Evolutionary conservation across 257 asterid genomes (phyloP).

Genomic region (Solanum chilense): DNA sequence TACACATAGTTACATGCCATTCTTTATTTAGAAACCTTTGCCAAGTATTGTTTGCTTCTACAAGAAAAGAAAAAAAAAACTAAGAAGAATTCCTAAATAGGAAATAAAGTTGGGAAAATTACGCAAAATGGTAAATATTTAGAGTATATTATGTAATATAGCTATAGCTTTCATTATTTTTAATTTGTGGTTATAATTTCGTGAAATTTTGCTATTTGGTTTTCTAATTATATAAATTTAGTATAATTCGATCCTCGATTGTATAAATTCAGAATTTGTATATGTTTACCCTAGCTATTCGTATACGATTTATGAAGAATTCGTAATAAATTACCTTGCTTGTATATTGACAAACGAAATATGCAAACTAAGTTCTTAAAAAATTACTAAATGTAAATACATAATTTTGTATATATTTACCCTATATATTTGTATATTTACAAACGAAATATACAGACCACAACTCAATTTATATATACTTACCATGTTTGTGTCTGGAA

Average conservation of each 20-base stretch:
- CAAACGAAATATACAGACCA: neutral
- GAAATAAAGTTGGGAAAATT: neutral
- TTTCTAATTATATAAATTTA: too few species aligned
- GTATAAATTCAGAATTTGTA: neutral
- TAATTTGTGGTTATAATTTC: fast-evolving
- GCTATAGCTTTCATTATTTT: neutral
- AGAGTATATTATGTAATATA: too few species aligned
- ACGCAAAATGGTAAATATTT: neutral
- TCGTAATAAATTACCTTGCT: neutral
- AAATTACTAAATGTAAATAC: neutral
- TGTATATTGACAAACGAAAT: neutral
- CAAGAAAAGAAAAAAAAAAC: neutral
- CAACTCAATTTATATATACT: neutral
- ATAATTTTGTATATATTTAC: too few species aligned
- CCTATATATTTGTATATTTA: too few species aligned
- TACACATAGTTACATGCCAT: neutral
- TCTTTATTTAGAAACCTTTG: neutral
- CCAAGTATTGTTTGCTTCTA: neutral
- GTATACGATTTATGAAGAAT: neutral
- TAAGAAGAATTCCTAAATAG: neutral
- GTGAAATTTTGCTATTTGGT: neutral
- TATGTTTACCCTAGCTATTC: neutral
- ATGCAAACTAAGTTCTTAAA: neutral
- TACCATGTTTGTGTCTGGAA: neutral
- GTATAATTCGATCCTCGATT: neutral